Conservation (phyloP, 371 early-diverging fungal genomes). For the Entomophthora muscae region DNA sequence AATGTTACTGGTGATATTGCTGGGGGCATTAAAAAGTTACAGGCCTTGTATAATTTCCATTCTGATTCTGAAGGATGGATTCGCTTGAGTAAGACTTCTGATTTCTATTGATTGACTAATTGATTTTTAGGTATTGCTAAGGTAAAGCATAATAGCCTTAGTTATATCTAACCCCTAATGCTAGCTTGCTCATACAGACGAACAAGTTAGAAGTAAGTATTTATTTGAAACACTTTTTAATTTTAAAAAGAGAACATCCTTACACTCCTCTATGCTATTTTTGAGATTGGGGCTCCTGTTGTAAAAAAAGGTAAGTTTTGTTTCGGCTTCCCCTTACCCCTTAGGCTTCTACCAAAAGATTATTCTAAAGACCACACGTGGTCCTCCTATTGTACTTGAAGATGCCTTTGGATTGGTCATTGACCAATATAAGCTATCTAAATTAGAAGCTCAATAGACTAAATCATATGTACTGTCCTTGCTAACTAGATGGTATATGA, state of each 20-base stretch:
- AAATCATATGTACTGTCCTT: too few species aligned
- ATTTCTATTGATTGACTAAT: too few species aligned
- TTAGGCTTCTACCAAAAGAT: constrained; percentile 38
- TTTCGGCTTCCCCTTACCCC: background rate
- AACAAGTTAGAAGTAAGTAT: constrained; percentile 34
- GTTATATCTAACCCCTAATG: too few species aligned
- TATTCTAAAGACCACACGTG: constrained; percentile 34
- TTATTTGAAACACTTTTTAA: too few species aligned
- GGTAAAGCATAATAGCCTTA: too few species aligned
- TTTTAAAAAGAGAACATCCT: background rate
- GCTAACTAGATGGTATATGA: too few species aligned
- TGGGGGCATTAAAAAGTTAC: constrained; percentile 33
- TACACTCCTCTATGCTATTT: background rate
- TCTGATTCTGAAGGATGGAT: constrained; percentile 54
- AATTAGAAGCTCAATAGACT: too few species aligned
- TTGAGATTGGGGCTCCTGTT: constrained; percentile 7
- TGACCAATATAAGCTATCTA: background rate
- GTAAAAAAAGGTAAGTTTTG: background rate
- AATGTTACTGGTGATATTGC: constrained; percentile 56
- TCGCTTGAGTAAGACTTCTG: constrained; percentile 36
- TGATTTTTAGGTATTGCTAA: too few species aligned
- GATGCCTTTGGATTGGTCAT: constrained; percentile 5
- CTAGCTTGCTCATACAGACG: constrained; percentile 23
- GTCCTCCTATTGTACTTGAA: constrained; percentile 28
- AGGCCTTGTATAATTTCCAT: constrained; percentile 50